Conservation (phyloP, 306 rosid species). For the Canavalia ensiformis region DNA sequence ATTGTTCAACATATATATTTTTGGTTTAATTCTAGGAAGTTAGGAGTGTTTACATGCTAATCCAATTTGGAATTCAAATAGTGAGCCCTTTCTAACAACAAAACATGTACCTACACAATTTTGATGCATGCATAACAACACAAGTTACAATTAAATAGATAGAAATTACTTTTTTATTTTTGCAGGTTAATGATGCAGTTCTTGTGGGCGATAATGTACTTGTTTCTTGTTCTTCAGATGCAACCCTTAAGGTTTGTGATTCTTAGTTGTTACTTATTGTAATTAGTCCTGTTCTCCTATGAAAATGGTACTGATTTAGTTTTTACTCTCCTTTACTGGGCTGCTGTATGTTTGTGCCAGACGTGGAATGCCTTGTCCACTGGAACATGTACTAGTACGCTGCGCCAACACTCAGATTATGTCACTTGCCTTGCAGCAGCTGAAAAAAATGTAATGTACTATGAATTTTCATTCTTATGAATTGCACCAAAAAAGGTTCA, state of each 20-base stretch:
- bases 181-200: conserved; percentile 88
- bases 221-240: conserved; percentile 91
- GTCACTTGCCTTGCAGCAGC: conserved; percentile 86
- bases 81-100: neutral
- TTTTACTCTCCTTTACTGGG: neutral
- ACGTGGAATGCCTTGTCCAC: conserved; percentile 77
- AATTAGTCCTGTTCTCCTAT: conserved; percentile 12
- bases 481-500: conserved; percentile 43
- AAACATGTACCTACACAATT: neutral
- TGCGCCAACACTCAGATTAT: conserved; percentile 86
- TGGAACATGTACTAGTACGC: conserved; percentile 75
- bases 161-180: conserved; percentile 30
- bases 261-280: conserved; percentile 6
- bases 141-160: neutral
- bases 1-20: neutral
- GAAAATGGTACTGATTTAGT: neutral
- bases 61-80: conserved; percentile 28
- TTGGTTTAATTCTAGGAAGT: conserved; percentile 11
- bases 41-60: neutral
- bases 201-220: conserved; percentile 74
- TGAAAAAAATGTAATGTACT: conserved; percentile 78
- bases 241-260: conserved; percentile 77
- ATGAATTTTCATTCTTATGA: conserved; percentile 43
- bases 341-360: conserved; percentile 45
- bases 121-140: conserved; percentile 30